Conservation (phyloP, 2,329 filamentous ascomycete species). For the Pseudopithomyces maydicus region DNA sequence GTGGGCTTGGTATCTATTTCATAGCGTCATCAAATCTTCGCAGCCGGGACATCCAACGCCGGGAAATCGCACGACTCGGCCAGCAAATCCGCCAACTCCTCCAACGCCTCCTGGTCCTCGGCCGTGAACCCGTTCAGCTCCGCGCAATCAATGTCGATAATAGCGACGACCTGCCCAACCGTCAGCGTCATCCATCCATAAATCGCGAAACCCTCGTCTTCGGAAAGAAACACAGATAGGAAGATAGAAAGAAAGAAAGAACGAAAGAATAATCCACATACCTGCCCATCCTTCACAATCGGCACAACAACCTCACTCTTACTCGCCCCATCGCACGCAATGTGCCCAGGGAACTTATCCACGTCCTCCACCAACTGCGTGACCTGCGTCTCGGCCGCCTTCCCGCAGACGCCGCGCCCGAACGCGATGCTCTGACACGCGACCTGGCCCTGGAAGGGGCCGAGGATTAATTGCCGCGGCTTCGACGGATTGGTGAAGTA, state of each 20-base stretch:
- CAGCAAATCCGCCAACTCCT: constrained; percentile 58
- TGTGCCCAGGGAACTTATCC: constrained; percentile 76
- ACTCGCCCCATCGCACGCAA: constrained; percentile 78
- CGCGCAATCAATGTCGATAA: constrained; percentile 81
- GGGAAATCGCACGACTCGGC: constrained; percentile 41
- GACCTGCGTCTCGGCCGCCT: constrained; percentile 62
- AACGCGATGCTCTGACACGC: constrained; percentile 80
- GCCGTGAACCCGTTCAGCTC: constrained; percentile 69
- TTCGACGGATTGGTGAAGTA: constrained; percentile 45
- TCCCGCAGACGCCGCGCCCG: constrained; percentile 75
- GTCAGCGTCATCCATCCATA: constrained; percentile 6
- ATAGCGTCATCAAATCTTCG: neutral
- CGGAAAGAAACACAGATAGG: neutral
- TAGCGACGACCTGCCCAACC: constrained; percentile 62
- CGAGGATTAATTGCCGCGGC: constrained; percentile 68
- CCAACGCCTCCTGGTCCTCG: constrained; percentile 68
- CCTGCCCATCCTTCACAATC: constrained; percentile 59
- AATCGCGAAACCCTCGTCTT: too few relatives aligned
- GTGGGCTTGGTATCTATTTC: neutral
- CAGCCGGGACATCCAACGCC: neutral
- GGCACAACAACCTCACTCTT: constrained; percentile 84
- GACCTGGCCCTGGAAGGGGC: constrained; percentile 78
- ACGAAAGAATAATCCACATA: too few relatives aligned
- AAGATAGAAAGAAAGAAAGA: neutral
- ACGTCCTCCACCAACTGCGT: constrained; percentile 74